Evolutionary conservation across 169 alveolate species (phyloP), one percentile per base, ranked within the genome.

Genomic region (Plasmodium sp.): DNA sequence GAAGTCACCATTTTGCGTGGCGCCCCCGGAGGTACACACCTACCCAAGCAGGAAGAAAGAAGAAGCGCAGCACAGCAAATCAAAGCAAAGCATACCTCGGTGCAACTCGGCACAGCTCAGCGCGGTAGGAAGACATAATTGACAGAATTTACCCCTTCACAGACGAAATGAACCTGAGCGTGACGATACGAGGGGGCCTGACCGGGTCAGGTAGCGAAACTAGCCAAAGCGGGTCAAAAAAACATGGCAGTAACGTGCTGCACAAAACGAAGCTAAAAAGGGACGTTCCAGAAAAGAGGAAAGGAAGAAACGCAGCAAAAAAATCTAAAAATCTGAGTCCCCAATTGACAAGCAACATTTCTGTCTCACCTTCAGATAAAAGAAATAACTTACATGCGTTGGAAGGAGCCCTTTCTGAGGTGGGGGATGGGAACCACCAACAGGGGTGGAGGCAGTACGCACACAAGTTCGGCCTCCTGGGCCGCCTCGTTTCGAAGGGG

Each of bases 231-330:
- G 18, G 62, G 16, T 5, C 45, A 0, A 75, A 86, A 86, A 86
- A 77, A 75, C 39, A 58, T 12, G 86, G 33, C 7, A 54, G 67
- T 39, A 75, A 27, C 39, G 51, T 31, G 12, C 41, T 77, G n/a
- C 22, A 39, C 81, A 86, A 86, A 86, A 3, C 45, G 6, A 84
- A 82, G 71, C 71, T 34, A 31, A 67, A 77, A 79, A 86, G 77
- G 41, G 85, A 86, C 41, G 45, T 77, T 86, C 45, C 67, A 58
- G 84, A 71, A 34, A 86, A 54, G 41, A 86, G 54, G 83, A 86
- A 86, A 86, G 81, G 79, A 58, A 86, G 77, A 86, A 48, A 12
- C 71, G 62, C 36, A 5, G 45, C 67, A 33, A 86, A 54, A 75
- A 79, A 36, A 58, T 73, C 62, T 27, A 79, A 77, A 3, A 75